These are phyloP conservation scores for Poteriospumella lacustris DNA, from an alignment of 108 stramenopile species.

Conservation along the genomic window DNA sequence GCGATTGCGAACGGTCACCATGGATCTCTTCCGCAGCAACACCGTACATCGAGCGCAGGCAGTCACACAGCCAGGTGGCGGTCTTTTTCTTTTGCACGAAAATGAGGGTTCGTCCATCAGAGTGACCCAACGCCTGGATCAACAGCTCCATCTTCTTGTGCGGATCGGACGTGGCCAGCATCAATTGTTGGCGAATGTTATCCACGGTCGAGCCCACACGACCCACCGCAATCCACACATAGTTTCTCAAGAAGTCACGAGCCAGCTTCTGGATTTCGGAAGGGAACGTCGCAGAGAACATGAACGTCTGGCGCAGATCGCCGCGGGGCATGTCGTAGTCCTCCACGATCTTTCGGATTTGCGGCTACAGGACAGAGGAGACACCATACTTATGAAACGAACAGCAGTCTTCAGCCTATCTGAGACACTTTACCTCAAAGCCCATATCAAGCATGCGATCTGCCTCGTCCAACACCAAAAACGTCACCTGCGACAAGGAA, in stretches of 20 bases:
- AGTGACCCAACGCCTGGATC: not conserved
- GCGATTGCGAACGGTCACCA: conserved; percentile 31
- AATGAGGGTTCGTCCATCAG: not conserved
- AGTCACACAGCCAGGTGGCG: conserved; percentile 20
- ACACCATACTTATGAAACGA: not conserved
- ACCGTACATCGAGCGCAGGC: not conserved
- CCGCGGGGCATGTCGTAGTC: not conserved
- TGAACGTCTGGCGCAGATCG: conserved; percentile 35
- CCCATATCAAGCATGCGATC: conserved; percentile 27
- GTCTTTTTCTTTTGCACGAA: conserved; percentile 12
- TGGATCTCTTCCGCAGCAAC: conserved; percentile 22
- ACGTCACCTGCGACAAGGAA: not conserved
- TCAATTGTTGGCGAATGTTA: not conserved
- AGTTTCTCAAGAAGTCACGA: conserved; percentile 10
- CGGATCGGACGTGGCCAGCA: conserved; percentile 15
- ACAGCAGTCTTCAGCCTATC: too few relatives aligned
- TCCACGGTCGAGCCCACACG: conserved; percentile 43
- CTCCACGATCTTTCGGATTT: conserved; percentile 11
- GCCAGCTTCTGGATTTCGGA: conserved; percentile 38
- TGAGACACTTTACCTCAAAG: not conserved
- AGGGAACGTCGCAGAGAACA: conserved; percentile 45
- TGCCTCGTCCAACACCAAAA: conserved; percentile 14
- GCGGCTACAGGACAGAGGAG: conserved; percentile 19
- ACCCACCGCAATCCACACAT: conserved; percentile 37
- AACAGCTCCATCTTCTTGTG: not conserved